Conservation (phyloP, 169 alveolate species). For the Amoebophrya sp. region DNA sequence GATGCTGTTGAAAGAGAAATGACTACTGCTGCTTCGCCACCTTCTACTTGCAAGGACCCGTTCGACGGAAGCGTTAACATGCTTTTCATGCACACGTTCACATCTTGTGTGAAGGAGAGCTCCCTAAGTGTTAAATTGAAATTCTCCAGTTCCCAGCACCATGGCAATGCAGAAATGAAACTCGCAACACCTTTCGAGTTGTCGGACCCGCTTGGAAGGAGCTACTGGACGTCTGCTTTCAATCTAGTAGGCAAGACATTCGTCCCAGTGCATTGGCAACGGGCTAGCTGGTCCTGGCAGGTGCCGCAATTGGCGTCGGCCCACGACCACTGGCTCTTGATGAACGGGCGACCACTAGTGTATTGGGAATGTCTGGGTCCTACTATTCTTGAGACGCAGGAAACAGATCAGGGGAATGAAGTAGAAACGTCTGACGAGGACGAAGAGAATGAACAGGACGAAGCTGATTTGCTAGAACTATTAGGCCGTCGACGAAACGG, state of each 20-base stretch:
- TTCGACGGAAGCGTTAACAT: not conserved
- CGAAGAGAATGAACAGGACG: not conserved
- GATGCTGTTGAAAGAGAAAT: not conserved
- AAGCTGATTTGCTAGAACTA: not conserved
- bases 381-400: not conserved
- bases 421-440: not conserved
- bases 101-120: not conserved
- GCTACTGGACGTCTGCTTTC: not conserved
- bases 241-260: not conserved
- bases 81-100: not conserved
- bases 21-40: not conserved
- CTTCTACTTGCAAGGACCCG: not conserved
- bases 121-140: not conserved
- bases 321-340: not conserved
- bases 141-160: not conserved
- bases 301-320: not conserved
- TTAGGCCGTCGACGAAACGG: not conserved
- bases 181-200: not conserved
- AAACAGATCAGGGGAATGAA: not conserved
- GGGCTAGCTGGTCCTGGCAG: not conserved
- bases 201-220: not conserved
- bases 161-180: not conserved
- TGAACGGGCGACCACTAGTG: not conserved
- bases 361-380: not conserved
- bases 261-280: not conserved